Evolutionary conservation across 148 eudicot genomes (phyloP).

Genomic region (Hydrangea macrophylla): DNA sequence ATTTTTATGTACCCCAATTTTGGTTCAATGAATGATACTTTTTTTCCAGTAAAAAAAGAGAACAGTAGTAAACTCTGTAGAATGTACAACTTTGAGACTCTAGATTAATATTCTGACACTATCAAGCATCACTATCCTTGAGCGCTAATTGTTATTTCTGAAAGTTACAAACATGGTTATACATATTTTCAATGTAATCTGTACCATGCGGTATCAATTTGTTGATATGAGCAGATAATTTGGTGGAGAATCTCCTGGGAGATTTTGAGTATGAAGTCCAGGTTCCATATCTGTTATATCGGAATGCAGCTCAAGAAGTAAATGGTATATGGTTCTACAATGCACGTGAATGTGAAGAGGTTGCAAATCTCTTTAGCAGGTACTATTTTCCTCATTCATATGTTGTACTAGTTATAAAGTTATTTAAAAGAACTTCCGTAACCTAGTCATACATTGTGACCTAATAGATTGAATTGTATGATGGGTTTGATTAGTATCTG

Average conservation of each 20-base stretch:
- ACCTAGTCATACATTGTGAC: neutral
- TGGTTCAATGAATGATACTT: too few relatives aligned
- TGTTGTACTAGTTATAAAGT: neutral
- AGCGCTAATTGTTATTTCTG: neutral
- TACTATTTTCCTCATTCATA: constrained; percentile 1
- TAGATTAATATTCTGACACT: neutral
- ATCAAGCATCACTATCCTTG: neutral
- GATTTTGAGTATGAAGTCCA: constrained; percentile 78
- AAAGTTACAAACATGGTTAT: neutral
- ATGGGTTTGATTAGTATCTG: neutral
- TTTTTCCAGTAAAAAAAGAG: neutral
- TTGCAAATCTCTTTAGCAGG: constrained; percentile 72
- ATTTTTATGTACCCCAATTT: too few relatives aligned
- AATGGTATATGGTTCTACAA: constrained; percentile 84
- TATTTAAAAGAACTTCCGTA: neutral
- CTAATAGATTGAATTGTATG: neutral
- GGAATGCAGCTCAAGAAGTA: constrained; percentile 74
- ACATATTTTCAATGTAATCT: neutral
- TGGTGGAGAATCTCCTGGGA: constrained; percentile 73
- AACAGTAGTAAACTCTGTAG: neutral
- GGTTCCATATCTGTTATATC: constrained; percentile 65
- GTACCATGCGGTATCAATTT: neutral
- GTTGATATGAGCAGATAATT: constrained; percentile 46
- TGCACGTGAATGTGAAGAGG: constrained; percentile 72
- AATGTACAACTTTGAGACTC: neutral